Evolutionary conservation across 257 asterid species (phyloP).

Genomic region (Solanum raphanifolium): DNA sequence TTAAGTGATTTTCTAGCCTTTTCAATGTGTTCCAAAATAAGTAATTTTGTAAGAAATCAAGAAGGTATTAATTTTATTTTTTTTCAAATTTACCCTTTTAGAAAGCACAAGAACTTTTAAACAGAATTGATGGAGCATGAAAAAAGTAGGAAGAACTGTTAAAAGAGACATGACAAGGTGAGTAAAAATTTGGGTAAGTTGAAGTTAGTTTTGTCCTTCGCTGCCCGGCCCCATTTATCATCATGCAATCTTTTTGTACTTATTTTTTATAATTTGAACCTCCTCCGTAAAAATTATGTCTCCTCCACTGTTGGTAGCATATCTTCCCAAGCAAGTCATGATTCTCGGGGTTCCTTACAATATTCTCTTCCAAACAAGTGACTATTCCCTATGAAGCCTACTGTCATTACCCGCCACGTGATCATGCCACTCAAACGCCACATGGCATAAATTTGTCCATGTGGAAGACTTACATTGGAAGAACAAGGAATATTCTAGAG

Average conservation of each 20-base stretch:
- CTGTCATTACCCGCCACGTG: not conserved
- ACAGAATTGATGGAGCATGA: not conserved
- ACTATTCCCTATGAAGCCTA: not conserved
- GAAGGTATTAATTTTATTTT: not conserved
- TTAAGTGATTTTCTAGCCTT: not conserved
- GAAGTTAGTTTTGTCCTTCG: not conserved
- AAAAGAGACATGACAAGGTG: not conserved
- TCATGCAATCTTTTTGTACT: not conserved
- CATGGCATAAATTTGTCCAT: no score
- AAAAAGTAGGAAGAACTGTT: not conserved
- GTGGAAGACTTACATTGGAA: no score
- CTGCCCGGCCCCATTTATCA: not conserved
- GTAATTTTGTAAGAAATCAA: not conserved
- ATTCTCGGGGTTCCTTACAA: not conserved
- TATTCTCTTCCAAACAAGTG: not conserved
- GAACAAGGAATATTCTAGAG: no score
- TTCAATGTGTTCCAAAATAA: not conserved
- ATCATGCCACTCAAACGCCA: not conserved
- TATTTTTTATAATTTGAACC: not conserved
- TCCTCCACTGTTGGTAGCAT: not conserved
- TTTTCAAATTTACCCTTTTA: not conserved
- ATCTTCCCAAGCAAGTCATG: not conserved
- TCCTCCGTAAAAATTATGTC: not conserved
- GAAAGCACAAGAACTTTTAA: not conserved
- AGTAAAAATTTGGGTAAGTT: not conserved